A percentile compares a stretch with the other conserved stretches of the same genome.
Conservation (phyloP, 345 rosid genomes). For the Lepidium sativum region DNA sequence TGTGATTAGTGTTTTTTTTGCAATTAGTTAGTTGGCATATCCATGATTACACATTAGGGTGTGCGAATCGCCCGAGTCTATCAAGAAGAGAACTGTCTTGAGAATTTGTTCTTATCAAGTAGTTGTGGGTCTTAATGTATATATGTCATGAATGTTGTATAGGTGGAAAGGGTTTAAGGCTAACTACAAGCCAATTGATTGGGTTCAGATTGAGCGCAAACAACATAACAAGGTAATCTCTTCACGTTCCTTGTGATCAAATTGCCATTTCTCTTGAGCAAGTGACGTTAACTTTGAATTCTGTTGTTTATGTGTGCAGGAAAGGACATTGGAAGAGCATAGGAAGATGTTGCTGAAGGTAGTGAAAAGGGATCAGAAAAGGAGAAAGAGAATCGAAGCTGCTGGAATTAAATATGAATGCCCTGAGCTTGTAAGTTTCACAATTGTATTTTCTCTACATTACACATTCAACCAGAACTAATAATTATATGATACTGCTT, state of each 20-base stretch:
- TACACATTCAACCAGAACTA: neutral
- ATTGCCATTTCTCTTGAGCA: neutral
- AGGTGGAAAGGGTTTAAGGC: slow-evolving; percentile 81
- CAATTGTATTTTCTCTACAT: neutral
- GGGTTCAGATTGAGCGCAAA: slow-evolving; percentile 53
- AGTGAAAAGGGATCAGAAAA: slow-evolving; percentile 50
- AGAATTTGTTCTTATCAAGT: neutral
- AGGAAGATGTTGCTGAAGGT: slow-evolving; percentile 62
- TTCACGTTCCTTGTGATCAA: neutral
- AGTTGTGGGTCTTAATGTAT: slow-evolving; percentile 1
- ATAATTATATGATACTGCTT: neutral
- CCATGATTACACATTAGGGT: neutral
- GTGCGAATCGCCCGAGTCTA: neutral
- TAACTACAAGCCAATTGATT: slow-evolving; percentile 50
- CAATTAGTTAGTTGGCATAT: neutral
- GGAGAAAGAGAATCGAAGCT: slow-evolving; percentile 60
- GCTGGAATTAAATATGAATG: slow-evolving; percentile 83
- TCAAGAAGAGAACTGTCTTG: neutral
- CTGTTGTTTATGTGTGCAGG: slow-evolving; percentile 35
- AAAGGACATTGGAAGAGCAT: slow-evolving; percentile 80
- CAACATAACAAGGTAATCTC: slow-evolving; percentile 54
- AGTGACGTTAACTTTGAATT: neutral
- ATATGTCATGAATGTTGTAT: neutral
- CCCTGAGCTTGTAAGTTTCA: slow-evolving; percentile 75
- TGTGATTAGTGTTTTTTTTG: neutral